These are phyloP conservation scores for Microbotryum lychnidis-dioicae DNA, from an alignment of 1,284 basidiomycete genomes.

Conservation along the genomic window DNA sequence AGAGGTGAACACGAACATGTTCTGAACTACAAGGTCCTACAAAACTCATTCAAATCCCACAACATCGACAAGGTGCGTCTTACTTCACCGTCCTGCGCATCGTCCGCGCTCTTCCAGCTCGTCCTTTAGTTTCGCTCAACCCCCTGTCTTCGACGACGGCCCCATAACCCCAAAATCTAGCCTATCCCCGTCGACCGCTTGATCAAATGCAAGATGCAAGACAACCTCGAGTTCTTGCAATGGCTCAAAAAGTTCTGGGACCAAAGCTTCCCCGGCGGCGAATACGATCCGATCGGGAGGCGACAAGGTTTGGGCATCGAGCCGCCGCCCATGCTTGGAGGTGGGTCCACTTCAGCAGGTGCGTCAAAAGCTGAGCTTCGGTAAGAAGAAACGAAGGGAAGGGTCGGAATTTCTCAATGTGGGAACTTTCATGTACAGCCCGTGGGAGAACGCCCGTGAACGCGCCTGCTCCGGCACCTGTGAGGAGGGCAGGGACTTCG, in stretches of 20 bases:
- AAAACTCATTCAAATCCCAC: slow-evolving; percentile 76
- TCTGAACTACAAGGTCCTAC: slow-evolving; percentile 90
- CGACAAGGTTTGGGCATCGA: slow-evolving; percentile 53
- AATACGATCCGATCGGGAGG: slow-evolving; percentile 78
- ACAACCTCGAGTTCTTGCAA: slow-evolving; percentile 94
- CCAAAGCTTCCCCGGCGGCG: slow-evolving; percentile 74
- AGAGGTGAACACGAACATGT: slow-evolving; percentile 90
- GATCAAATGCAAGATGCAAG: slow-evolving; percentile 97
- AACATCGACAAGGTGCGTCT: slow-evolving; percentile 80
- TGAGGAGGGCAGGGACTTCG: background rate
- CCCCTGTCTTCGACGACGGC: background rate
- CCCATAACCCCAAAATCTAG: slow-evolving; percentile 42
- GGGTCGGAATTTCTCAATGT: background rate
- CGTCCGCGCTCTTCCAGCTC: background rate
- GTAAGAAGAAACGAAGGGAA: background rate
- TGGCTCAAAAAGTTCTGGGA: slow-evolving; percentile 98
- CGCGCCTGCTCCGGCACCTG: background rate
- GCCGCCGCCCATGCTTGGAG: slow-evolving; percentile 2
- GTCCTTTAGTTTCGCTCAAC: background rate
- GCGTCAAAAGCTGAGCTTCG: background rate
- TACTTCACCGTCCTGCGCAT: too few relatives aligned
- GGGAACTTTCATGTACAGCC: background rate
- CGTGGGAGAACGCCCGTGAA: background rate
- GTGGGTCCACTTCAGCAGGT: background rate
- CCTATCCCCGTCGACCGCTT: slow-evolving; percentile 89